Percentiles rank a stretch among this genome's conserved stretches.
Conservation (phyloP, 108 stramenopile species). For the Discostella stelligeroides region DNA sequence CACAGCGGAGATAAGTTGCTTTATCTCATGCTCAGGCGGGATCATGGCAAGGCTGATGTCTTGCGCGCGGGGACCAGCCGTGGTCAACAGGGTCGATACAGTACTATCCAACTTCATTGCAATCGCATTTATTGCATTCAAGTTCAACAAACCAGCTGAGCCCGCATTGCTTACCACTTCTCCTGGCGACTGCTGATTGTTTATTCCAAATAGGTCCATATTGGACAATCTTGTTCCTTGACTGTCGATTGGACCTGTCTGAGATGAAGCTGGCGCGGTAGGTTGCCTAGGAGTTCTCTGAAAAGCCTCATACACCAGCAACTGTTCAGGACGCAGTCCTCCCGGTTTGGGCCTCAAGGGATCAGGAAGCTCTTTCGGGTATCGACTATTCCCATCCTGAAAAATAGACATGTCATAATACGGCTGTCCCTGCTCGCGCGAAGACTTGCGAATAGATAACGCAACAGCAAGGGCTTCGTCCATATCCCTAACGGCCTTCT, state of each 20-base stretch:
- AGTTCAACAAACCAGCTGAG: slow-evolving; percentile 55
- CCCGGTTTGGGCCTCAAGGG: slow-evolving; percentile 91
- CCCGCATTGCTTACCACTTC: slow-evolving; percentile 15
- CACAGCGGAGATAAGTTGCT: slow-evolving; percentile 84
- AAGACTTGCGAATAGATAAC: slow-evolving; percentile 73
- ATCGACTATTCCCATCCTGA: slow-evolving; percentile 69
- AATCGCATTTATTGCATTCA: slow-evolving; percentile 71
- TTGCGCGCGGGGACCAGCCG: slow-evolving; percentile 81
- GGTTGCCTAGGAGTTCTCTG: slow-evolving; percentile 85
- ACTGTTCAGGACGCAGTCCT: slow-evolving; percentile 88
- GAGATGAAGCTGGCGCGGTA: slow-evolving; percentile 47
- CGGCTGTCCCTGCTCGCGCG: slow-evolving; percentile 87
- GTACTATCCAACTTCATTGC: slow-evolving; percentile 81
- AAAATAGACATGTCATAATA: slow-evolving; percentile 96
- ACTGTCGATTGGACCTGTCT: slow-evolving; percentile 10
- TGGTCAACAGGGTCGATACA: slow-evolving; percentile 68
- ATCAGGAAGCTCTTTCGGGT: slow-evolving; percentile 93
- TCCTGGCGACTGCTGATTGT: slow-evolving; percentile 9
- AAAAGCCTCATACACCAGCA: slow-evolving; percentile 97
- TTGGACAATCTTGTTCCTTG: slow-evolving; percentile 10
- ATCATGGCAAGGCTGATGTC: slow-evolving; percentile 90
- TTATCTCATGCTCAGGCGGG: slow-evolving; percentile 91
- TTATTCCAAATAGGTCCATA: slow-evolving; percentile 15
- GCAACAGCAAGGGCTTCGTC: slow-evolving; percentile 86
- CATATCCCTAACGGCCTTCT: slow-evolving; percentile 96